A percentile compares a stretch with the other conserved stretches of the same genome.
phyloP scores from a whole-genome alignment of 2,329 filamentous ascomycete species.

The Scedosporium dehoogii region DNA sequence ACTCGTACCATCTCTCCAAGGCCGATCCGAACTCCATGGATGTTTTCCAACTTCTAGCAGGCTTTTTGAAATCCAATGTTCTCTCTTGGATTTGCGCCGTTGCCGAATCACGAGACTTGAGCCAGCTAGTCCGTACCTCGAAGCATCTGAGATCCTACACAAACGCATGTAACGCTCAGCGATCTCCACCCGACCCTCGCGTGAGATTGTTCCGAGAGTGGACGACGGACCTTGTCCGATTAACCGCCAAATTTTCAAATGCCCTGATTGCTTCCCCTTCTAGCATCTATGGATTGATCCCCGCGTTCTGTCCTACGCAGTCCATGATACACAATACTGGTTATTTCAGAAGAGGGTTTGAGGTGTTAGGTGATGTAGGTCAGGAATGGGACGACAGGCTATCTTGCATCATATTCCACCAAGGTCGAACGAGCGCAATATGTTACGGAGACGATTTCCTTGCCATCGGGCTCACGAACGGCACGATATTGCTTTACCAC shows the following conservation, averaged over 20 bases:
- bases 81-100: neutral
- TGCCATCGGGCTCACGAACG: neutral
- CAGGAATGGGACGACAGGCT: conserved; percentile 22
- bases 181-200: neutral
- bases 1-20: conserved; percentile 23
- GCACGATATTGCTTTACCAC: neutral
- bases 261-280: conserved; percentile 18
- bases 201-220: conserved; percentile 16
- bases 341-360: conserved; percentile 4
- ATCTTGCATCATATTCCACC: conserved; percentile 17
- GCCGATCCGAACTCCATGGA: neutral
- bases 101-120: neutral
- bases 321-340: neutral
- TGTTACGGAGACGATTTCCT: neutral
- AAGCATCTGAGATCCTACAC: neutral
- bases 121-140: neutral
- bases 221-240: conserved; percentile 20
- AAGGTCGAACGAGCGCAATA: conserved; percentile 12
- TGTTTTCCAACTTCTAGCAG: conserved; percentile 1
- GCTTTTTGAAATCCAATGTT: conserved; percentile 8
- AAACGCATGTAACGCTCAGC: neutral
- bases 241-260: conserved; percentile 19
- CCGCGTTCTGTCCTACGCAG: conserved; percentile 14
- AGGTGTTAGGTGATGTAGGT: conserved; percentile 14
- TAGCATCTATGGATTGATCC: conserved; percentile 20